Evolutionary conservation across 148 eudicot species (phyloP), one percentile per base, ranked within the genome.

Genomic region (Rhododendron williamsianum): DNA sequence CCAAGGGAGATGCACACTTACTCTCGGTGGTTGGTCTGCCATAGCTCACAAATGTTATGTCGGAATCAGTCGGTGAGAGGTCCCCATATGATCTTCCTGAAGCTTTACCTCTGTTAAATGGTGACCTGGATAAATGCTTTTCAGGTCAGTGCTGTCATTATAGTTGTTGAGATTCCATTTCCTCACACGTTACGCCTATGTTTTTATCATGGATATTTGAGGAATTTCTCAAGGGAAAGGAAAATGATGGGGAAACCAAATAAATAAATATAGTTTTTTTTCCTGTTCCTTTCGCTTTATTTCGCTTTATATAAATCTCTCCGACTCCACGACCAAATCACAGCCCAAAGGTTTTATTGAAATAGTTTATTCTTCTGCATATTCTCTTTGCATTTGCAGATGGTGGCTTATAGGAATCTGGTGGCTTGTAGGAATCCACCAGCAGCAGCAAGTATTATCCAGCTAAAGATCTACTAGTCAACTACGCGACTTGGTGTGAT

Each of bases 41-140:
- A 15, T 93, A 80, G 89, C 92, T 86, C 79, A 94, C 98, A 81
- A 89, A 94, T 63, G 95, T 92, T 88, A 92, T 92, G 84, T 96
- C 96, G 16, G 86, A 52, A 10, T 94, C 93, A 4, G 88, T 87
- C 83, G 84, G n/a, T 1, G 91, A 83, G 67, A 93, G 54, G 27
- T 92, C 95, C 60, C 91, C 96, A 74, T 89, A 92, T 74, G 93
- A 83, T 86, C 91, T 91, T 65, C 87, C 90, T 78, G 89, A 38
- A 84, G 86, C 90, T 86, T 84, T 89, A 46, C 88, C 48, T 89
- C 95, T 90, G 0, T 88, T 87, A 84, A 96, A 94, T 38, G 98
- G 98, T 46, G 98, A 94, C 91, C 98, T 96, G 89, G 80, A 85
- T 18, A 78, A 65, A 76, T 48, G 18, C 27, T 54, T 71, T 25